Evolutionary conservation across 805 yeast species (phyloP), one percentile per base, ranked within the genome.

Genomic region (Zygosaccharomyces bailii): DNA sequence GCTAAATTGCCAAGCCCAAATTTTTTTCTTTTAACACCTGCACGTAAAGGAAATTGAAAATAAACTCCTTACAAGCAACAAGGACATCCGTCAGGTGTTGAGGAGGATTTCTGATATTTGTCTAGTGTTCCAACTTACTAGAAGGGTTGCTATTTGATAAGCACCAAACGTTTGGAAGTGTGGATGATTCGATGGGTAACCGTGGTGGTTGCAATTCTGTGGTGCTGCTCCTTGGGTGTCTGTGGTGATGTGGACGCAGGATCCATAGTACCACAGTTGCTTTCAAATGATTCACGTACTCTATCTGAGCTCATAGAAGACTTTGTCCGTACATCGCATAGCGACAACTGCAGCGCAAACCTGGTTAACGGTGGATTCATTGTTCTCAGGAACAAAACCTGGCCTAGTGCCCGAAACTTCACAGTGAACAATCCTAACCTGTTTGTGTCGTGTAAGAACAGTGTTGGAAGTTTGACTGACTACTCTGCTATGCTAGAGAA

Each of bases 371-470:
- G 53, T 36, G 61, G 61, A 0, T 48, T 43, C 25, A 24, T 54
- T 18, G 39, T 44, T 7, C 19, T 51, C 38, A 33, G 18, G 5
- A 44, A 45, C 14, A 39, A 33, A 6, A 16, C 39, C 5, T 29
- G 23, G 25, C 18, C 27, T 7, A 5, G 14, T 13, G 24, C 23
- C 19, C 37, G 34, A 18, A 52, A 55, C 33, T 36, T 36, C 8
- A 45, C 60, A 3, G 40, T 55, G 34, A 49, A 43, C 42, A 45
- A 43, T 10, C 63, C 64, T 4, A 44, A 52, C 5, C 35, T 59
- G 38, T 45, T 56, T 27, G 40, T 48, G n/a, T 33, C 34, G 10
- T 48, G 52, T 24, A 19, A 42, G 11, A 14, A 29, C 17, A 30
- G 32, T 5, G n/a, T 29, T 21, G 39, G 29, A 21, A 36, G 33